Evolutionary conservation across 257 asterid genomes (phyloP), one percentile per base, ranked within the genome.

Genomic region (Solanum chilense): DNA sequence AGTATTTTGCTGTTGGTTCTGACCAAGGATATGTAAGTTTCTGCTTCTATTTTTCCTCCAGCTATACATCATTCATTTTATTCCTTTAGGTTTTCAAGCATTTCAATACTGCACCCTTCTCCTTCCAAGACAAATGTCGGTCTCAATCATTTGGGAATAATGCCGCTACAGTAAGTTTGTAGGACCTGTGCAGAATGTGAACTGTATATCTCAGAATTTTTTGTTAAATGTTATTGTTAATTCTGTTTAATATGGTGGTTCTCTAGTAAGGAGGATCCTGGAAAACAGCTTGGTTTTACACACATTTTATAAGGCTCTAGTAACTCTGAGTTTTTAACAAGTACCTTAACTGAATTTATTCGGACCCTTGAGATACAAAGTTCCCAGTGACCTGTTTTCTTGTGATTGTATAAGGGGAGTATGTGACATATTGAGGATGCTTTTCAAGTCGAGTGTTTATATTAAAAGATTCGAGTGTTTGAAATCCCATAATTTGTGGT

Each of bases 21-120:
- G 98, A 97, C 86, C 97, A 94, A 94, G 99, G 99, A 93, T 93
- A 93, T 80, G 99, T 97, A 91, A 90, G 96, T 52, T 89, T 88
- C 35, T 29, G 37, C 90, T 85, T 75, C 31, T 14, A 69, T 18
- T 69, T 84, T 44, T 31, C n/a, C 88, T 31, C 73, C 35, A 45
- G 78, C 52, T 73, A 47, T 25, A 20, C 58, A 12, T 21, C 73
- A 74, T 44, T 74, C 76, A 89, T 33, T 68, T 56, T 56, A 21
- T 21, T 60, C 37, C 35, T 52, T 31, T 44, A 84, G 78, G 81
- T 68, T 84, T 41, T 84, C 62, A 25, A 81, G 27, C 45, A 81
- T 3, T 49, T 81, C 23, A 29, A n/a, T 47, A 4, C 42, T 49
- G 85, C 68, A 18, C 29, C 69, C 39, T 31, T 49, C 69, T 81